Evolutionary conservation across 2,329 filamentous ascomycete species (phyloP).

Genomic region (Fusarium keratoplasticum): DNA sequence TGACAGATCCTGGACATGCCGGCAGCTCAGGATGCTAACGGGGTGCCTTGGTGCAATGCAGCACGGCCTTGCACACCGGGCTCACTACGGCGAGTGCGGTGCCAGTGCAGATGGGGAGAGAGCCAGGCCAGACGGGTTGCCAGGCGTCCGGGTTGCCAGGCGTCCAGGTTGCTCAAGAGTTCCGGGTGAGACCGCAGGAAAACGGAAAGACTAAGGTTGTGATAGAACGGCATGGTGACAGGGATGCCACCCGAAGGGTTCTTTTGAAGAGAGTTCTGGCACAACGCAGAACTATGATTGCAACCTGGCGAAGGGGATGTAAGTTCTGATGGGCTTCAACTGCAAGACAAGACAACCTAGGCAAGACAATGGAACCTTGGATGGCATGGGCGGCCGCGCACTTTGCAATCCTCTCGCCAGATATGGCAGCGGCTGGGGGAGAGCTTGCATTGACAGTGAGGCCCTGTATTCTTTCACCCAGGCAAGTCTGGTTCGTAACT

Average conservation of each 20-base stretch:
- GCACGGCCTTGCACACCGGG: not conserved
- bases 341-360: not conserved
- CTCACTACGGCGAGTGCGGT: not conserved
- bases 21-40: not conserved
- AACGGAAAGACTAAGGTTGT: constrained; percentile 11
- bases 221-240: constrained; percentile 29
- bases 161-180: not conserved
- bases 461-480: not conserved
- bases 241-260: constrained; percentile 28
- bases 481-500: constrained; percentile 9
- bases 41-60: not conserved
- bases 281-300: constrained; percentile 3
- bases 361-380: not conserved
- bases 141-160: not conserved
- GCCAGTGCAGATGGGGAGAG: not conserved
- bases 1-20: not conserved
- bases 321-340: not conserved
- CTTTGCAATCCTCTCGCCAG: constrained; percentile 4
- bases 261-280: constrained; percentile 17
- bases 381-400: not conserved
- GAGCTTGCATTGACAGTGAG: not conserved
- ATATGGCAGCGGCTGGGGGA: not conserved
- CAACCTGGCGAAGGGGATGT: not conserved
- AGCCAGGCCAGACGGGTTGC: not conserved
- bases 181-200: constrained; percentile 32